Conservation (phyloP, 306 rosid genomes). For the Cucurbita maxima region DNA sequence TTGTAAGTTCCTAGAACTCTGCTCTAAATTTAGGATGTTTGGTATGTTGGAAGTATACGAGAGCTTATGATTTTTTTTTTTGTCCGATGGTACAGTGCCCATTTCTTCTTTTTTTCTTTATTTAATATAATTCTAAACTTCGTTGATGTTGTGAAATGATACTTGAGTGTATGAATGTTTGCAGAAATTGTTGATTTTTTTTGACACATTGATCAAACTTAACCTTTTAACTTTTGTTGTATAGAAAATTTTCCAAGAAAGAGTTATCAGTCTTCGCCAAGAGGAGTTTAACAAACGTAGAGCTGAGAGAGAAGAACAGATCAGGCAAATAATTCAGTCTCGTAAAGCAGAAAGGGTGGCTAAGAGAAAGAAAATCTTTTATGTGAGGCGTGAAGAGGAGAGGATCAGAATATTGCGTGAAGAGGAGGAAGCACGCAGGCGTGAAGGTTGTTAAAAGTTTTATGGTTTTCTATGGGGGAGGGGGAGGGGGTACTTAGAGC, state of each 20-base stretch:
- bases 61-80: neutral
- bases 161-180: neutral
- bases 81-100: neutral
- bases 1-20: neutral
- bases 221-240: neutral
- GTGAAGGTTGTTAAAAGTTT: slow-evolving; percentile 36
- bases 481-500: neutral
- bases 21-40: neutral
- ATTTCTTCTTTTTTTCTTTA: neutral
- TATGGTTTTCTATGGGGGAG: neutral
- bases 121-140: neutral
- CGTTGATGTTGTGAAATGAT: neutral
- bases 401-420: slow-evolving; percentile 42
- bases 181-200: neutral
- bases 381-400: slow-evolving; percentile 69
- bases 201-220: neutral
- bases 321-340: slow-evolving; percentile 41
- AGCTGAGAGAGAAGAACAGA: slow-evolving; percentile 55
- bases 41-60: neutral
- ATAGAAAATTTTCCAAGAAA: slow-evolving; percentile 55
- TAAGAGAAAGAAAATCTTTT: slow-evolving; percentile 62
- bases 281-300: slow-evolving; percentile 52
- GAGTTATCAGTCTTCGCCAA: slow-evolving; percentile 48
- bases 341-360: slow-evolving; percentile 59
- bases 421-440: slow-evolving; percentile 75